A percentile compares a stretch with the other conserved stretches of the same genome.
Evolutionary conservation across 257 asterid genomes (phyloP).

Genomic region (Solanum tarijense): DNA sequence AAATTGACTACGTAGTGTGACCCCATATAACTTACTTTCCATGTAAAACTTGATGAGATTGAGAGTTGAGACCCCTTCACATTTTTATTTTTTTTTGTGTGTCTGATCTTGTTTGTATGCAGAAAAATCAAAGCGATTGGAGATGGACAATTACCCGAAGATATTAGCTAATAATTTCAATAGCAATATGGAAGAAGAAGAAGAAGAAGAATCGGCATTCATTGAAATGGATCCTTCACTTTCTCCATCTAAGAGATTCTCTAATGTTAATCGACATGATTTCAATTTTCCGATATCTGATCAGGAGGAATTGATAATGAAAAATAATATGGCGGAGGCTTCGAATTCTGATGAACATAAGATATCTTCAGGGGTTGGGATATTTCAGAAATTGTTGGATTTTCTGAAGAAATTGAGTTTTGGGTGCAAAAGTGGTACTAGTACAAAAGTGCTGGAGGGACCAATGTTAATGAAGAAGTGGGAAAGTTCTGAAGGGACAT

Average conservation of each 20-base stretch:
- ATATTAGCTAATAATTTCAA: background rate
- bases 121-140: background rate
- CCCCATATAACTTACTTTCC: background rate
- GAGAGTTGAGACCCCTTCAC: background rate
- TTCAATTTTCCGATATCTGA: conserved; percentile 34
- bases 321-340: background rate
- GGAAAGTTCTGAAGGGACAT: conserved; percentile 26
- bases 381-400: conserved; percentile 39
- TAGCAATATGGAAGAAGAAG: conserved; percentile 10
- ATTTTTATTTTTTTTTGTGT: too few species aligned
- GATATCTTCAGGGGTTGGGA: background rate
- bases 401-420: conserved; percentile 23
- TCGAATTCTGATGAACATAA: background rate
- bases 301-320: background rate
- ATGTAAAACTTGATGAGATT: background rate
- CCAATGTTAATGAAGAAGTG: background rate
- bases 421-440: conserved; percentile 13
- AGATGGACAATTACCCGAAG: background rate
- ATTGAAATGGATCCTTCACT: conserved; percentile 88
- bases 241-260: conserved; percentile 75
- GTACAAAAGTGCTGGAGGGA: background rate
- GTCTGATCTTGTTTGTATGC: background rate
- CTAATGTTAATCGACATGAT: conserved; percentile 39
- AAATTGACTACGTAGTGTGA: background rate
- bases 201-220: conserved; percentile 47